Base-by-base conservation (phyloP, 352 stramenopile species). In the Phytophthora tentaculata region DNA sequence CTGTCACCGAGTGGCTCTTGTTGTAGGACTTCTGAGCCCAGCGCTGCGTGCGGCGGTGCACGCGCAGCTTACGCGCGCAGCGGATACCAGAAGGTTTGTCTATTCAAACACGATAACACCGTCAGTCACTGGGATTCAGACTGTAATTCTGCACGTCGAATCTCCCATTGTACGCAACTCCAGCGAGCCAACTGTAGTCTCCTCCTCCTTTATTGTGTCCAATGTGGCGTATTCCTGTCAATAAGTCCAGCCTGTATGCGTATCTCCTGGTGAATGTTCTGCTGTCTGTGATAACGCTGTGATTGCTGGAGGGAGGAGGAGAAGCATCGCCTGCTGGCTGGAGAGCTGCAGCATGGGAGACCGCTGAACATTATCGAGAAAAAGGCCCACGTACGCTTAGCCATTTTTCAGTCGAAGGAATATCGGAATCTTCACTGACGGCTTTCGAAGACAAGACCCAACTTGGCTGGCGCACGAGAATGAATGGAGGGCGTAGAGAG, bases 31-130 rank as follows among this genome's bases (percentile, higher is more conserved):
- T 99, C 71, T 97, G 91, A 49, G 94, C 86, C 98, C 98, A 99
- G 81, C 97, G 90, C 86, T 99, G 96, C 69, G 93, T 97, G 74
- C 97, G 97, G 66, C 98, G 86, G 94, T 99, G 97, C 76, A 97
- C 98, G 73, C 97, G 97, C 75, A 99, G 89, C 95, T 99, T 99
- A 86, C 98, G 98, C 82, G 96, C 98, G 73, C 97, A 99, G 81
- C 96, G 92, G 84, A 99, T 99, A 88, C 98, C 98, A 80, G 90
- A 92, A 89, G 98, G 98, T 88, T 99, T 99, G 91, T 98, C 95
- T 96, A 74, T 60, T 58, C 0, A 39, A 58, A 45, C 50, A 37
- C 39, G 29, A 61, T n/a, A 60, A 54, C 12, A 54, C 55, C 20
- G 45, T 62, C 22, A 69, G 53, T 17, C 19, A 56, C 16, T 39